Conservation (phyloP, 176 grass and related monocot species). For the Avena insularis region DNA sequence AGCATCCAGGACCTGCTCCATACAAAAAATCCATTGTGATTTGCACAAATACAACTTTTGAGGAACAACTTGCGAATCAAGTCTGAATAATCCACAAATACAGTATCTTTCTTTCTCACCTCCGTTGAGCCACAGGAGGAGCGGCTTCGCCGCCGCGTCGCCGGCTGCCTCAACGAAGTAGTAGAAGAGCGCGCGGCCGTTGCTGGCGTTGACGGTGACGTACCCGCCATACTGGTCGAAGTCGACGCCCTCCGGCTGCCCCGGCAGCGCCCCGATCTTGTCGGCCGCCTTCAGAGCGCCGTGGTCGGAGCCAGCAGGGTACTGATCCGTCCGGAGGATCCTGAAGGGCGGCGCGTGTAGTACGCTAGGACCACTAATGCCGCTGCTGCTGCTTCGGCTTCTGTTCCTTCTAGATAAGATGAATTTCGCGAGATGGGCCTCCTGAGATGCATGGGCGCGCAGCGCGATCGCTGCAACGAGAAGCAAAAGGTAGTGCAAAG, state of each 20-base stretch:
- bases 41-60: no score
- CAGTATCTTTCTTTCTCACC: background rate
- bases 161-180: background rate
- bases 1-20: slow-evolving; percentile 5
- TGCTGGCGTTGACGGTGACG: slow-evolving; percentile 31
- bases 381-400: background rate
- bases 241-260: slow-evolving; percentile 33
- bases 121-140: slow-evolving; percentile 13
- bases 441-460: background rate
- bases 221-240: slow-evolving; percentile 54
- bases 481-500: background rate
- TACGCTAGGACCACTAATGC: no score
- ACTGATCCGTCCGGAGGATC: background rate
- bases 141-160: background rate
- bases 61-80: no score
- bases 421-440: background rate
- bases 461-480: background rate
- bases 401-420: background rate
- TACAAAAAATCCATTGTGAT: no score
- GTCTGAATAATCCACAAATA: no score
- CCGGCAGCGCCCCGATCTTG: slow-evolving; percentile 41
- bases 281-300: slow-evolving; percentile 22
- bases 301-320: background rate
- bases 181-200: slow-evolving; percentile 1
- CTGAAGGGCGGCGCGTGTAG: background rate